These are phyloP conservation scores for Yueomyces sinensis DNA, from an alignment of 805 yeast species.

Conservation along the genomic window DNA sequence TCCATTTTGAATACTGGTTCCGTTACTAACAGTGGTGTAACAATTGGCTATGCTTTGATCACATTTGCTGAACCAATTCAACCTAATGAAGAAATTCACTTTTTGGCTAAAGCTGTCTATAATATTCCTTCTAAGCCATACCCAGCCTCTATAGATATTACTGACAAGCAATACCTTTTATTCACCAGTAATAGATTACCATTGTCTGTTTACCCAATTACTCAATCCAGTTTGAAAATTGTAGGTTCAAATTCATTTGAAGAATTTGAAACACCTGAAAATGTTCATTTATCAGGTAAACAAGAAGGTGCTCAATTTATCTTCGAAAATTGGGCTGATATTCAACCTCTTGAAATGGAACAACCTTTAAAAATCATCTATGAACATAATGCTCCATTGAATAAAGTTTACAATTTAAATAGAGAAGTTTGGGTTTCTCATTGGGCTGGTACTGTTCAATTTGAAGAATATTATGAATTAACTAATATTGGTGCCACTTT, in stretches of 20 bases:
- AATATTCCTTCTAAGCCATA: slow-evolving; percentile 39
- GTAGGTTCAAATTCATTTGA: slow-evolving; percentile 14
- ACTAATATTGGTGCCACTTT: slow-evolving; percentile 65
- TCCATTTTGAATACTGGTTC: slow-evolving; percentile 5
- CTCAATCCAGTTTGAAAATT: slow-evolving; percentile 33
- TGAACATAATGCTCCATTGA: slow-evolving; percentile 52
- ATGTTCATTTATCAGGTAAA: slow-evolving; percentile 24
- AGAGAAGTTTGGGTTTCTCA: slow-evolving; percentile 87
- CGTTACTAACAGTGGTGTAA: slow-evolving; percentile 13
- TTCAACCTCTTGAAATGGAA: slow-evolving; percentile 32
- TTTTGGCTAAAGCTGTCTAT: slow-evolving; percentile 38
- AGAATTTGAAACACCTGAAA: slow-evolving; percentile 10
- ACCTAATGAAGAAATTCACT: slow-evolving; percentile 39
- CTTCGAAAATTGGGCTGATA: slow-evolving; percentile 40
- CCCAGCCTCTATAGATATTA: slow-evolving; percentile 50
- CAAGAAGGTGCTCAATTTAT: slow-evolving; percentile 28
- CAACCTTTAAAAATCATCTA: slow-evolving; percentile 44
- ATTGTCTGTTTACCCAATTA: slow-evolving; percentile 49
- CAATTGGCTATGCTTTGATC: slow-evolving; percentile 32
- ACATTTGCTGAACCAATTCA: slow-evolving; percentile 52
- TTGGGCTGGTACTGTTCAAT: slow-evolving; percentile 54
- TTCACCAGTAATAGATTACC: slow-evolving; percentile 43
- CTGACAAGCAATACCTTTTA: slow-evolving; percentile 46
- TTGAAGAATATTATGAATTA: slow-evolving; percentile 79
- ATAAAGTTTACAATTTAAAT: slow-evolving; percentile 43